A percentile compares a stretch with the other conserved stretches of the same genome.
These are phyloP conservation scores for Cylindrodendrum hubeiense DNA, from an alignment of 2,329 filamentous ascomycete species.

Conservation along the genomic window DNA sequence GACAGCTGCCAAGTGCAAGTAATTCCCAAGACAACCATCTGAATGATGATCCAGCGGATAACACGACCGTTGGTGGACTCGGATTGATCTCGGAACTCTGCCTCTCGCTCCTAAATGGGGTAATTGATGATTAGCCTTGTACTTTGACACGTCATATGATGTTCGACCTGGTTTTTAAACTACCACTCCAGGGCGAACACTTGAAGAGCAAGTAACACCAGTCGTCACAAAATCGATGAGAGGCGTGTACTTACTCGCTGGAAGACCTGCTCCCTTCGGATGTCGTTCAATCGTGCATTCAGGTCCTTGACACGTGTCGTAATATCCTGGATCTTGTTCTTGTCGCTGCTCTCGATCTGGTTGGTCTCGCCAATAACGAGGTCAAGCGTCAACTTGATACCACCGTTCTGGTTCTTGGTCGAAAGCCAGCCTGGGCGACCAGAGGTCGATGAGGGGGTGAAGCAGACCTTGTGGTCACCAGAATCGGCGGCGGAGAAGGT, in stretches of 20 bases:
- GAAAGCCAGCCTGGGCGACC: constrained; percentile 80
- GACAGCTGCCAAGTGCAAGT: constrained; percentile 98
- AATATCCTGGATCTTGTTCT: constrained; percentile 91
- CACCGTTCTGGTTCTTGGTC: constrained; percentile 73
- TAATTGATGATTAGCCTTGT: constrained; percentile 20
- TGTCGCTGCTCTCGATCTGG: constrained; percentile 93
- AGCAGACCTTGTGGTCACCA: constrained; percentile 97
- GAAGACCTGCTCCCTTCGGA: constrained; percentile 95
- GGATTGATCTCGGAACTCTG: constrained; percentile 97
- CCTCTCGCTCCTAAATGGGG: constrained; percentile 84
- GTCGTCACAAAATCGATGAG: too few species aligned
- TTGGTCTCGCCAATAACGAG: constrained; percentile 95
- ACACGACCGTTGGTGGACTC: constrained; percentile 93
- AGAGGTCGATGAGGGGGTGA: constrained; percentile 83
- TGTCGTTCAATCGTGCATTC: constrained; percentile 87
- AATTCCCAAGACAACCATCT: constrained; percentile 83
- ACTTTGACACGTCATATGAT: neutral
- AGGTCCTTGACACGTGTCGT: constrained; percentile 90
- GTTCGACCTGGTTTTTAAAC: neutral
- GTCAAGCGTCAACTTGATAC: constrained; percentile 87
- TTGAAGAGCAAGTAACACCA: neutral
- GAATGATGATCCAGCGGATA: constrained; percentile 92
- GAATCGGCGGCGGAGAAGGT: constrained; percentile 95
- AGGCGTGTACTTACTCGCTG: constrained; percentile 75
- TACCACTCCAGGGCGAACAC: too few species aligned